phyloP scores from a whole-genome alignment of 139 green algal species.

The Eudorina sp. region DNA sequence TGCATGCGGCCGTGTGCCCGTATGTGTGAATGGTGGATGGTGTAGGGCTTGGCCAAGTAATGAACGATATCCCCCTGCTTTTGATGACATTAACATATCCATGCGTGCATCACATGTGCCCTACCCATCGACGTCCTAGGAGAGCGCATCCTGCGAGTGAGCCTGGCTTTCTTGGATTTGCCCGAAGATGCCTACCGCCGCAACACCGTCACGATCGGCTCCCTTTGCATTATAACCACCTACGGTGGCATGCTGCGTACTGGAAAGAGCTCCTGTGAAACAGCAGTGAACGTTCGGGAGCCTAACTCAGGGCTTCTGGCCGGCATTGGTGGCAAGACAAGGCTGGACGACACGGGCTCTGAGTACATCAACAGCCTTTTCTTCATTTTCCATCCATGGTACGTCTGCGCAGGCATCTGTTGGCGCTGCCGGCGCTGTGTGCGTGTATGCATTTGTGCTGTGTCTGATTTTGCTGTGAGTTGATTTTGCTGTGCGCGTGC shows the following conservation, averaged over 20 bases:
- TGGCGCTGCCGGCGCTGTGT: no score
- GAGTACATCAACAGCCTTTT: constrained; percentile 24
- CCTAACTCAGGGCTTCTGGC: neutral
- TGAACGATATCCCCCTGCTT: no score
- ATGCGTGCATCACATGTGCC: neutral
- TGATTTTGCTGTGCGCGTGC: neutral
- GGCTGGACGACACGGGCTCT: constrained; percentile 10
- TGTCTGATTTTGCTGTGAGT: no score
- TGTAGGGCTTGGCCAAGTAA: no score
- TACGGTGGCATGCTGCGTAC: neutral
- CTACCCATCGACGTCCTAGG: neutral
- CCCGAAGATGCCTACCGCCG: neutral
- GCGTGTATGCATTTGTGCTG: no score
- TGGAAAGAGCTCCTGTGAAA: neutral
- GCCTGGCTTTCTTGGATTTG: neutral
- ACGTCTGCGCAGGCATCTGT: neutral
- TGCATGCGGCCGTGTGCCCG: no score
- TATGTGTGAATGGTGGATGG: no score
- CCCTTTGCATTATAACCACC: constrained; percentile 9
- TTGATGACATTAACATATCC: no score
- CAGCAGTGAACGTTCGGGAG: neutral
- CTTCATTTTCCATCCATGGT: constrained; percentile 31
- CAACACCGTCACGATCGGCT: constrained; percentile 14
- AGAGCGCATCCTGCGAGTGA: neutral
- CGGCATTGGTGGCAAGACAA: neutral